Evolutionary conservation across 495 filamentous ascomycete genomes (phyloP).

Genomic region (Neurospora sp.): DNA sequence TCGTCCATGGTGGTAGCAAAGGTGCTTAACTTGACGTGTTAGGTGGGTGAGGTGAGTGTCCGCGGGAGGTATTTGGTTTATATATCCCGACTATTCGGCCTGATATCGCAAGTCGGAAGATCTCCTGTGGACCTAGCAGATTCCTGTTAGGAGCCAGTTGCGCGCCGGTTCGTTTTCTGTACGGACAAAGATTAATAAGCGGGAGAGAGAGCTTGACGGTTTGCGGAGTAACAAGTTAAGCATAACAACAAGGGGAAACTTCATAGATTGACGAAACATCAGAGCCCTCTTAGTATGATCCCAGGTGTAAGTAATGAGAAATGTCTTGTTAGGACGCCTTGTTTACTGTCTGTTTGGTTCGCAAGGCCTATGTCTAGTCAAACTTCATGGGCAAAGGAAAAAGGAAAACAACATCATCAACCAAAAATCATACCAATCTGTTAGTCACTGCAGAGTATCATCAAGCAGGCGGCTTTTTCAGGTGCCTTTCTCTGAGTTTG

Average conservation of each 20-base stretch:
- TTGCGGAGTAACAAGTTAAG: background rate
- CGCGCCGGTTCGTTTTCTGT: background rate
- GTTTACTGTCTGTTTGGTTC: background rate
- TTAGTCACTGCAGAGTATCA: background rate
- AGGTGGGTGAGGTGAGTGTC: background rate
- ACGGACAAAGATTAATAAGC: background rate
- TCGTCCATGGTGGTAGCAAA: background rate
- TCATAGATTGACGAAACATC: background rate
- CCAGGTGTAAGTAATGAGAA: background rate
- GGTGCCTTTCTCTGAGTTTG: background rate
- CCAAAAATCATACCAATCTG: background rate
- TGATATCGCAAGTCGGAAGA: background rate
- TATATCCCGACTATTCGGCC: background rate
- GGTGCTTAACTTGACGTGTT: background rate
- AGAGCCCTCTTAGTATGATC: background rate
- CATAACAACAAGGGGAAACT: background rate
- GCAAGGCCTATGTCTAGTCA: background rate
- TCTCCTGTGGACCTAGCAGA: background rate
- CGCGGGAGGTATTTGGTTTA: background rate
- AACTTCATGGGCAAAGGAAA: background rate
- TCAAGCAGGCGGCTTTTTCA: background rate
- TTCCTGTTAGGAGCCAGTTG: background rate
- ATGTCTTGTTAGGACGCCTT: background rate
- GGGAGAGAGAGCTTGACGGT: background rate
- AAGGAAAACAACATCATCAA: background rate